Base-by-base conservation (phyloP, 495 filamentous ascomycete species). In the Talaromyces nanjingensis region DNA sequence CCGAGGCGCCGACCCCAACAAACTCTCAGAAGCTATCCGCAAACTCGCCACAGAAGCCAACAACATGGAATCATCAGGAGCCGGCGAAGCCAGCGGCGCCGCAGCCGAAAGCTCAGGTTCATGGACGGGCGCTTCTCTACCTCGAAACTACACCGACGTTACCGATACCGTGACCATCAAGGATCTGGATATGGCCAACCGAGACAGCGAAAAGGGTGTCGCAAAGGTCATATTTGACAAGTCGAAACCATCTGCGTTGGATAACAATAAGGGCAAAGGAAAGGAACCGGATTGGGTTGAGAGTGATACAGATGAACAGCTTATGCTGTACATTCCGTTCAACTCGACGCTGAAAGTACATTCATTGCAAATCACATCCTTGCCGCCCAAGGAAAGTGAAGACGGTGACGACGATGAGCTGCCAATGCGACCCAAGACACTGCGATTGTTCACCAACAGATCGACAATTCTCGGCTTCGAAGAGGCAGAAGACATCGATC, bases 301-400 rank as follows among this genome's bases (percentile, higher is more conserved):
- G 81, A 97, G 91, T 71, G 96, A 97, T 71, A 96, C 93, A n/a
- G 94, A 98, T 72, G 92, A 97, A 78, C 96, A 98, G 81, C 74
- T 98, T 64, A 90, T 98, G 87, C 84, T 98, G 60, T 97, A 89
- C 73, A 79, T 96, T 56, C 94, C 94, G 8, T 97, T 98, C 75
- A 87, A 92, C 74, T 86, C 89, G 9, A 91, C 88, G 56, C 69
- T 97, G 64, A 98, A 98, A 81, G 83, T 97, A 31, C 93, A 97
- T 72, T 91, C 92, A 5, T 73, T 98, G 53, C 84, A 98, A 71
- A 82, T 98, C 64, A 98, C 96, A 6, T 97, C 92, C 16, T 69
- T 92, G 20, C 88, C 89, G 2, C 84, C 87, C 33, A 54, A 14
- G 24, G 76, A 76, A 7, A 69, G 73, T 7, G 80, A 74, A n/a